A percentile compares a stretch with the other conserved stretches of the same genome.
These are phyloP conservation scores for Lasiosphaeria miniovina DNA, from an alignment of 495 filamentous ascomycete species.

Conservation along the genomic window DNA sequence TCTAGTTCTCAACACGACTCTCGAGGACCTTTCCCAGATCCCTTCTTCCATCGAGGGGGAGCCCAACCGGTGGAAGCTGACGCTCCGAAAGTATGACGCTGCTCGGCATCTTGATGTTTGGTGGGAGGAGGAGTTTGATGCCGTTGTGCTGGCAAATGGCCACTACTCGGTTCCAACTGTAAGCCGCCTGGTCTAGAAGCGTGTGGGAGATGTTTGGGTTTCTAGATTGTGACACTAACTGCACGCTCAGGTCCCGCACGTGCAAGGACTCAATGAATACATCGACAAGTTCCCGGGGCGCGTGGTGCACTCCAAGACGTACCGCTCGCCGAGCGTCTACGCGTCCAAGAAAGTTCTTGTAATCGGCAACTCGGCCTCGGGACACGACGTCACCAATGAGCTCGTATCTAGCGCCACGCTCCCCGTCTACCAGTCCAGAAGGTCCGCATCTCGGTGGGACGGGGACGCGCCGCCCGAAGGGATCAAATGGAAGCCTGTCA, in stretches of 20 bases:
- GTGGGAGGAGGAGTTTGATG: slow-evolving; percentile 51
- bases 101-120: slow-evolving; percentile 40
- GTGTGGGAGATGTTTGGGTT: neutral
- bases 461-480: slow-evolving; percentile 37
- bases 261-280: slow-evolving; percentile 42
- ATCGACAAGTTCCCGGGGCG: slow-evolving; percentile 35
- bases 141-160: slow-evolving; percentile 48
- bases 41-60: slow-evolving; percentile 5
- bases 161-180: slow-evolving; percentile 52
- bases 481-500: slow-evolving; percentile 45
- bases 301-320: slow-evolving; percentile 46
- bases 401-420: slow-evolving; percentile 30
- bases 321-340: slow-evolving; percentile 37
- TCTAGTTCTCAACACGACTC: slow-evolving; percentile 46
- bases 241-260: slow-evolving; percentile 35
- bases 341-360: slow-evolving; percentile 37
- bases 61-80: slow-evolving; percentile 41
- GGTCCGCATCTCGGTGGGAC: slow-evolving; percentile 45
- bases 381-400: slow-evolving; percentile 43
- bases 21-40: slow-evolving; percentile 44
- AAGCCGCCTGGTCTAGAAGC: slow-evolving; percentile 12
- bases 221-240: neutral
- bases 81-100: slow-evolving; percentile 41
- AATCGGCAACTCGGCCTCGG: slow-evolving; percentile 52
- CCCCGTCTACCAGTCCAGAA: slow-evolving; percentile 46